Percentiles rank a stretch among this genome's conserved stretches.
These are phyloP conservation scores for Phytophthora crassamura DNA, from an alignment of 352 stramenopile genomes.

Conservation along the genomic window DNA sequence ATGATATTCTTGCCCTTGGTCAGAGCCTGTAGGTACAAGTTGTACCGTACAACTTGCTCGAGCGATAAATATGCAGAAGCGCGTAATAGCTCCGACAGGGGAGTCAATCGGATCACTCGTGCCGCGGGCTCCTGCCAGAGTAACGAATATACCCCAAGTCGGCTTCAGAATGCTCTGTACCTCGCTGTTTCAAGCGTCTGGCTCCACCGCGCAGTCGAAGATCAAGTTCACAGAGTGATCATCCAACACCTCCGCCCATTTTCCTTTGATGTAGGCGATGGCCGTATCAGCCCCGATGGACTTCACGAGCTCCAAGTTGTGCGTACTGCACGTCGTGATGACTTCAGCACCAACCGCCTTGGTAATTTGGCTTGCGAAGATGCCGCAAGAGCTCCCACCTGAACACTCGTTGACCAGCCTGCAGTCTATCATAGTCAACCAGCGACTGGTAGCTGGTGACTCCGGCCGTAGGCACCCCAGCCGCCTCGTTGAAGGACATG, in stretches of 20 bases:
- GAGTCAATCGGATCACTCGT: conserved; percentile 46
- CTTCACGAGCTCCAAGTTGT: conserved; percentile 48
- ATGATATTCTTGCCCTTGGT: conserved; percentile 60
- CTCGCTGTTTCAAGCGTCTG: conserved; percentile 36
- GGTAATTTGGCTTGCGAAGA: conserved; percentile 67
- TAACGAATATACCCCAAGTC: conserved; percentile 39
- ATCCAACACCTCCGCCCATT: conserved; percentile 35
- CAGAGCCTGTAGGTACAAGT: conserved; percentile 9
- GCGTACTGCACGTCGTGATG: conserved; percentile 51
- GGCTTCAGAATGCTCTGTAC: conserved; percentile 41
- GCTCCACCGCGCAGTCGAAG: conserved; percentile 41
- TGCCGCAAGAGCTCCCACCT: conserved; percentile 65
- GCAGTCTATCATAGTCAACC: conserved; percentile 33
- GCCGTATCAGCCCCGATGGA: conserved; percentile 53
- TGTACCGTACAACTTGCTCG: conserved; percentile 12
- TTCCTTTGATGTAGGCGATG: conserved; percentile 66
- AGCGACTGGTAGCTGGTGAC: conserved; percentile 50
- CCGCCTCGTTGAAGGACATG: conserved; percentile 46
- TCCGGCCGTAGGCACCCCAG: conserved; percentile 29
- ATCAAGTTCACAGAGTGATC: conserved; percentile 45
- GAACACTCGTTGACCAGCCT: conserved; percentile 44
- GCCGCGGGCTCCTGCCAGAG: conserved; percentile 21
- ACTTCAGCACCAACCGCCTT: conserved; percentile 48
- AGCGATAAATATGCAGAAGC: conserved; percentile 16
- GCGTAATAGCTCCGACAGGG: conserved; percentile 47